These are phyloP conservation scores for Colletotrichum gloeosporioides DNA, from an alignment of 2,329 filamentous ascomycete genomes.

Conservation along the genomic window DNA sequence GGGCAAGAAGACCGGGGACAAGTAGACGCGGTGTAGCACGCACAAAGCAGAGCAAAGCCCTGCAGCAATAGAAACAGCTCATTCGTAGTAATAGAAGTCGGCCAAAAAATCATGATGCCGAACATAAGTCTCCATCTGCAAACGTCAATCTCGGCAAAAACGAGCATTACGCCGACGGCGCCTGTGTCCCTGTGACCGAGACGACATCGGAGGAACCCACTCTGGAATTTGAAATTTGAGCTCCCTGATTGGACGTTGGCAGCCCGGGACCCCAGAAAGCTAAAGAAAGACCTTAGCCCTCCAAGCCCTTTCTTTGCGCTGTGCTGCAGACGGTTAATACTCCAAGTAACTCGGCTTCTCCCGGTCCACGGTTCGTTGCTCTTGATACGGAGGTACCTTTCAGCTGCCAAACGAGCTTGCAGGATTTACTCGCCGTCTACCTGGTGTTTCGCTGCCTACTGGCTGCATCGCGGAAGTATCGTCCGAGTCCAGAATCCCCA, in stretches of 20 bases:
- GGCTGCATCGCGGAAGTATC: not conserved
- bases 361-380: not conserved
- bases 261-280: not conserved
- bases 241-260: constrained; percentile 1
- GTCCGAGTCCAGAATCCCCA: not conserved
- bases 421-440: not conserved
- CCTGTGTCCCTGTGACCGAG: not conserved
- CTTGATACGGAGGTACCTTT: constrained; percentile 16
- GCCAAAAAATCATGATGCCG: not conserved
- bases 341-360: constrained; percentile 2
- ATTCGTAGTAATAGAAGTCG: not conserved
- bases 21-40: not conserved
- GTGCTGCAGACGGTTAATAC: not conserved
- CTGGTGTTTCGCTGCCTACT: accelerated
- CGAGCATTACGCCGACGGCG: not conserved
- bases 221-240: constrained; percentile 12
- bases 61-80: not conserved
- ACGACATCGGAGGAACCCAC: constrained; percentile 6
- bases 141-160: constrained; percentile 3
- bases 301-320: not conserved
- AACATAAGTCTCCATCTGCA: not conserved
- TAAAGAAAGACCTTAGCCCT: not conserved
- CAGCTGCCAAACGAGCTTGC: constrained; percentile 11
- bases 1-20: not conserved
- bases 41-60: not conserved